Evolutionary conservation across 106 monocot species (phyloP).

Genomic region (Dendrobium chrysotoxum): DNA sequence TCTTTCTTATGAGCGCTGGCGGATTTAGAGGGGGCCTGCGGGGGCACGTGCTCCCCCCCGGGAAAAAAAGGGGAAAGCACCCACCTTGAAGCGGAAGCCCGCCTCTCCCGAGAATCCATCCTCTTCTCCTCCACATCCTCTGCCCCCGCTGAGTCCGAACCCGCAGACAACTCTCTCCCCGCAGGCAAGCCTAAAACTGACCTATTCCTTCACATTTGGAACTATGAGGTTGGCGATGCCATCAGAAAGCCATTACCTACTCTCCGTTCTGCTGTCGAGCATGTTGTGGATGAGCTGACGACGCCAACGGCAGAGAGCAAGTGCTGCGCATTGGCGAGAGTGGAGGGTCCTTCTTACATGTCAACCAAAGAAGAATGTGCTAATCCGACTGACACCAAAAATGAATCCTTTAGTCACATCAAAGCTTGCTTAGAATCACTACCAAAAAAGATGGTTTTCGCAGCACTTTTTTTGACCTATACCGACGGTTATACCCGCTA

Average conservation of each 20-base stretch:
- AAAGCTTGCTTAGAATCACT: no score
- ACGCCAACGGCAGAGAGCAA: conserved; percentile 10
- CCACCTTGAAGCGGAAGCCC: conserved; percentile 72
- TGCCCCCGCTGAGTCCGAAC: neutral
- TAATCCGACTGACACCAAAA: no score
- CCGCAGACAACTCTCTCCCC: neutral
- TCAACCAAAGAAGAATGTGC: no score
- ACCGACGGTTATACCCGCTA: no score
- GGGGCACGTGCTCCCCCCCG: no score
- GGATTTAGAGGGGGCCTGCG: no score
- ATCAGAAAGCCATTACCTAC: conserved; percentile 23
- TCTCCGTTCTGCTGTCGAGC: conserved; percentile 2
- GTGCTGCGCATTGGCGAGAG: neutral
- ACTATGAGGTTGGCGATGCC: conserved; percentile 69
- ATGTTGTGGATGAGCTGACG: neutral
- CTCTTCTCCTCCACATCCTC: conserved; percentile 46
- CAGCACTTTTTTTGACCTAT: no score
- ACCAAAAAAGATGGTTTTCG: no score
- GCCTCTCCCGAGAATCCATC: conserved; percentile 58
- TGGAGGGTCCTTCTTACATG: neutral
- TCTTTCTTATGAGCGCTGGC: no score
- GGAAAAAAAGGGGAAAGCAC: no score
- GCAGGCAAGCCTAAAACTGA: conserved; percentile 24
- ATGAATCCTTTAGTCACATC: no score
- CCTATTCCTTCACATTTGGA: conserved; percentile 82